Evolutionary conservation across 2,329 filamentous ascomycete genomes (phyloP).

Genomic region (Exserohilum turcica): DNA sequence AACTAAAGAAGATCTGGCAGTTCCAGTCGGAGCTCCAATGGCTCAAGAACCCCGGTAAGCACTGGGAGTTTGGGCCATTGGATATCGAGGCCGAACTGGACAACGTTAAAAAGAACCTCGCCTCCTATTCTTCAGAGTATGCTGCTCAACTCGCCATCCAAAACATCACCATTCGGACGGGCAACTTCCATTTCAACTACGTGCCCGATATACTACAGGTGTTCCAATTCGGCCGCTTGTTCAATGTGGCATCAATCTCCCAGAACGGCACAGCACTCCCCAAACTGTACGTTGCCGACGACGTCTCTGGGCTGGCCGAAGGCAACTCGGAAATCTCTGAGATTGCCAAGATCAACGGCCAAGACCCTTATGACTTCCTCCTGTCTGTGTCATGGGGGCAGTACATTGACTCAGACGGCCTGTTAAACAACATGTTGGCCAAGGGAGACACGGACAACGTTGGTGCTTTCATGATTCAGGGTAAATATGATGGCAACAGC

Average conservation of each 20-base stretch:
- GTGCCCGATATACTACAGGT: conserved; percentile 35
- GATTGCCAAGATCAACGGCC: conserved; percentile 33
- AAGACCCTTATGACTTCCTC: conserved; percentile 32
- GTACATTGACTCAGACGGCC: conserved; percentile 31
- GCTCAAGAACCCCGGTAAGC: conserved; percentile 41
- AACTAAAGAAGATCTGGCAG: conserved; percentile 38
- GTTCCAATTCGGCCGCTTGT: conserved; percentile 23
- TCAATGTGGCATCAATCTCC: conserved; percentile 37
- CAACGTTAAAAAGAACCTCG: conserved; percentile 37
- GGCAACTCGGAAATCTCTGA: conserved; percentile 30
- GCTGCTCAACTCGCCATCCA: conserved; percentile 44
- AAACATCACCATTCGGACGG: conserved; percentile 28
- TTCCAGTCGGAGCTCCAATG: conserved; percentile 47
- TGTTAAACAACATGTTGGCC: conserved; percentile 28
- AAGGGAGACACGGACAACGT: conserved; percentile 28
- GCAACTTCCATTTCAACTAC: conserved; percentile 39
- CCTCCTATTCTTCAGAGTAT: conserved; percentile 42
- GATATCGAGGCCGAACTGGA: conserved; percentile 45
- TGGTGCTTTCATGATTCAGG: conserved; percentile 24
- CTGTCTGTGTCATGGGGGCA: conserved; percentile 23
- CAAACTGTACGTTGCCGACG: conserved; percentile 38
- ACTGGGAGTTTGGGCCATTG: conserved; percentile 40
- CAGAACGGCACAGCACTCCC: conserved; percentile 40
- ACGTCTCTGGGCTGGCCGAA: conserved; percentile 20
- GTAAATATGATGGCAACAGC: conserved; percentile 27